Evolutionary conservation across 257 asterid genomes (phyloP).

Genomic region (Verbena officinalis): DNA sequence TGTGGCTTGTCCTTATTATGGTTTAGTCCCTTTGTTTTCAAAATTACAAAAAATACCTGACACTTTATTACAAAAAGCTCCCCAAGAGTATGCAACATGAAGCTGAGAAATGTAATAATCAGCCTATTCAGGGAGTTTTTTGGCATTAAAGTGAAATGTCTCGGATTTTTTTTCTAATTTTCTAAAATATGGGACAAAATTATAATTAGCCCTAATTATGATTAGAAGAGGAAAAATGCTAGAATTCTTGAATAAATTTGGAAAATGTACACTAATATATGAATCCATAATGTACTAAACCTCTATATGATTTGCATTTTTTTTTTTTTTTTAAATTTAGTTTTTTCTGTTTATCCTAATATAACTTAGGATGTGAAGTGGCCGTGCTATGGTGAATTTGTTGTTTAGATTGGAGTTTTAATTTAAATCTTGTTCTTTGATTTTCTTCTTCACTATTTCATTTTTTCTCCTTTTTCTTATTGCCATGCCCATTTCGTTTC

Average conservation of each 20-base stretch:
- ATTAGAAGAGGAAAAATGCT: not conserved
- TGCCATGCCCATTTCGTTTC: too few species aligned
- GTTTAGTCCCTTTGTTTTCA: too few species aligned
- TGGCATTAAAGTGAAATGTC: too few species aligned
- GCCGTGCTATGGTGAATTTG: not conserved
- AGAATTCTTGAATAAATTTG: conserved; percentile 10
- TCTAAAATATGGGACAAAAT: too few species aligned
- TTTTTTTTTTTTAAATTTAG: not conserved
- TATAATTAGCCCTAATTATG: conserved; percentile 6
- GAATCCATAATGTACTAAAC: not conserved
- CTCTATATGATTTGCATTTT: conserved; percentile 9
- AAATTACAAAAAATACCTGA: too few species aligned
- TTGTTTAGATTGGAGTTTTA: not conserved
- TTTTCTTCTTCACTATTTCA: conserved; percentile 2
- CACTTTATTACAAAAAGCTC: too few species aligned
- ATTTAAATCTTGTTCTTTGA: not conserved
- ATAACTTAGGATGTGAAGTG: not conserved
- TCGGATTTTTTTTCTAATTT: too few species aligned
- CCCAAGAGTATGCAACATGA: too few species aligned
- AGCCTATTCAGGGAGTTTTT: too few species aligned
- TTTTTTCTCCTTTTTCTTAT: not conserved
- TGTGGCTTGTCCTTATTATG: too few species aligned
- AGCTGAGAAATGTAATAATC: too few species aligned
- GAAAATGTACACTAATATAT: not conserved
- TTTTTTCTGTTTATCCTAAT: too few species aligned